Base-by-base conservation (phyloP, 164 flowering plant species). In the Umbellularia californica region DNA sequence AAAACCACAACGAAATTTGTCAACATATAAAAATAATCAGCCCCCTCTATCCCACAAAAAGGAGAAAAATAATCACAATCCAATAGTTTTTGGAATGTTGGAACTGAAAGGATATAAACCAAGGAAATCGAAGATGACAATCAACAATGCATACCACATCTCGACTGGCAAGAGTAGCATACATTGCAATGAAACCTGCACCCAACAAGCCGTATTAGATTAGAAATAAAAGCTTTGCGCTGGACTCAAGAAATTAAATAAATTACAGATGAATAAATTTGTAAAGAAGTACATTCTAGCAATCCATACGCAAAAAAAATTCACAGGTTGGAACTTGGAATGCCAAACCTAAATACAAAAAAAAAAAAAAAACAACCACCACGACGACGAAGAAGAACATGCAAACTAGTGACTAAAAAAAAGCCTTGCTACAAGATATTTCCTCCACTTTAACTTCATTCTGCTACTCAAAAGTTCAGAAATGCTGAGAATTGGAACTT, bases 101-200 rank as follows among this genome's bases (percentile, higher is more conserved):
- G 28, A 63, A 23, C 3, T n/a, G 4, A 52, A 69, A 69, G 24
- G 63, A 52, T 50, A 70, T 23, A 50, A 6, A 52, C 28, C 28
- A 25, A 52, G 27, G 11, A 10, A 63, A 63, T 23, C 12, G 3
- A 23, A 11, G 12, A 23, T 63, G 12, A 63, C 11, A 9, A n/a
- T 20, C 25, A 66, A 66, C 6, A 14, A 66, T 11, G 14, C 75
- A 35, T 75, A 75, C 78, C 78, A 95, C 99, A 79, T 95, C 99
- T 81, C 99, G 84, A 84, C 93, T 95, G 23, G 98, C 99, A 77
- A 95, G 94, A 70, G 98, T 95, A 25, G 98, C 99, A 83, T 93
- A 81, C 98, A 95, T 95, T 50, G 99, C 98, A 74, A 95, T 95
- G 76, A 90, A 95, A 12, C 99, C 97, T 94, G 96, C 79, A 88